Base-by-base conservation (phyloP, 208 protist species). In the Angomonas deanei region DNA sequence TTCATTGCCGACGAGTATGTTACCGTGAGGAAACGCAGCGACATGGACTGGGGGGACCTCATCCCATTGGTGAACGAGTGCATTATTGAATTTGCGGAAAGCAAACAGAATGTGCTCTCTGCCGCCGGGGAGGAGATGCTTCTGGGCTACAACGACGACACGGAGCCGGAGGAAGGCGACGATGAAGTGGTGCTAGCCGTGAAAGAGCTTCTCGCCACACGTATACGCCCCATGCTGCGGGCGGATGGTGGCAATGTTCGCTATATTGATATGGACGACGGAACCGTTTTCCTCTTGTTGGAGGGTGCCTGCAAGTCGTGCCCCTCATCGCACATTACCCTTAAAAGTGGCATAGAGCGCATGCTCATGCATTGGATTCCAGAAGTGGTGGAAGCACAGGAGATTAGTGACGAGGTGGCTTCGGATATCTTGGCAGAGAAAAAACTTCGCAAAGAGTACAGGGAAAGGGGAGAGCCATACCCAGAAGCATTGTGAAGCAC, bases 291-390 rank as follows among this genome's bases (percentile, higher is more conserved):
- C 71, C 70, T 96, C n/a, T 65, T 94, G 31, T 66, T 97, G 11
- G 82, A 96, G 69, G 93, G 93, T 3, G 82, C 88, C 24, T 97
- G 93, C 64, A 86, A 89, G 57, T 72, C 88, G 10, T 97, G 93
- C 55, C 91, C 93, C 2, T 96, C 88, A 26, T 93, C 86, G 23
- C 73, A 87, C 54, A 72, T 89, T 21, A 97, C 93, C 10, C 72
- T 97, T 0, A 97, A 97, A 65, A 88, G 83, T 52, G 90, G 93
- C 8, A 97, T 97, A 69, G 91, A 97, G 70, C 78, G 88, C 4
- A 97, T 97, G 93, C 72, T 97, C 50, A 96, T 96, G 88, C 93
- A 97, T 66, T 97, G 89, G 85, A 93, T 97, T 39, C 91, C 93
- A 1, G 90, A 97, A 74, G 93, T 97, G 30, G 80, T 92, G 13